Evolutionary conservation across 1,284 basidiomycete genomes (phyloP), one percentile per base, ranked within the genome.

Genomic region (Pascua guehoae): DNA sequence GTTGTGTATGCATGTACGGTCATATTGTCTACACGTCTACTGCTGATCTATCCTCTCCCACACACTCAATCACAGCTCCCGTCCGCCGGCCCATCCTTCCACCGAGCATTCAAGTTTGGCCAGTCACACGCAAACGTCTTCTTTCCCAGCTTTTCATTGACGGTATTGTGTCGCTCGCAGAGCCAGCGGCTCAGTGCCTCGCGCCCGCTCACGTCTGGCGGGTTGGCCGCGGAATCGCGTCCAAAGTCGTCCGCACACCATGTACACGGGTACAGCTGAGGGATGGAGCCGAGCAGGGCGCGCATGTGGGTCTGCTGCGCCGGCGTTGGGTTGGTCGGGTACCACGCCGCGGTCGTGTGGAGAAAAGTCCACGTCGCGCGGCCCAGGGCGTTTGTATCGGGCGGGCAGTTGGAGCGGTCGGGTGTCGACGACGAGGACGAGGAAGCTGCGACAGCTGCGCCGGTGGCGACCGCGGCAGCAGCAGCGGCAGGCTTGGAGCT

Each of bases 301-400:
- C 88, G 79, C 90, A 96, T 94, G 61, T 88, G 86, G 18, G 83
- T 81, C 60, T 89, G 86, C 64, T 93, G 88, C 5, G 77, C 77
- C 0, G 84, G 79, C 0, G 85, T 83, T 0, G 93, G 89, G 32
- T 79, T 75, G 32, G 86, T 82, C n/a, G 93, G 92, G 76, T 93
- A 96, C 76, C 96, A 94, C 15, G 93, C 89, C 0, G 91, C 91
- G 4, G 92, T 88, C 1, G 91, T 87, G 73, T 97, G 93, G 41
- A 97, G 81, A 82, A 97, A 96, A 16, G 91, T 88, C 93, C 93
- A 97, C 4, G 93, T 95, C 49, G 93, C 87, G 51, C 86, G 84
- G 7, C 93, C 93, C 43, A 97, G 85, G 56, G 85, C 81, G 66
- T 91, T 89, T 46, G 87, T 86, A 74, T 96, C 92, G 0, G 91